Evolutionary conservation across 2,329 filamentous ascomycete genomes (phyloP), one percentile per base, ranked within the genome.

Genomic region (Venturia carpophila): DNA sequence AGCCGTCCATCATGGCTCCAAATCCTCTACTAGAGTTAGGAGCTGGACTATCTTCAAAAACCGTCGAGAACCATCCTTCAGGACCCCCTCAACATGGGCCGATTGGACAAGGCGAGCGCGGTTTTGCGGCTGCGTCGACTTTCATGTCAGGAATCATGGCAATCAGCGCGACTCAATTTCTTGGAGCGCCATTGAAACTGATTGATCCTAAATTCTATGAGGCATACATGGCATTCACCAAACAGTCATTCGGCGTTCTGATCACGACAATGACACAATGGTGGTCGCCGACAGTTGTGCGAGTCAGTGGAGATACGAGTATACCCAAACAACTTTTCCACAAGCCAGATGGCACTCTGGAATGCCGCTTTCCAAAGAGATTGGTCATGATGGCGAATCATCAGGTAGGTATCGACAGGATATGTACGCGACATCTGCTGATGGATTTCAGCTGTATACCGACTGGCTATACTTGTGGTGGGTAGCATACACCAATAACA

Each of bases 381-480:
- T 79, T 95, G 72, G 83, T 96, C 34, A 79, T 96, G 77, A 90
- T 95, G 74, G 91, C 91, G 34, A 96, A 96, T 73, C 91, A 96
- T 73, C 90, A 92, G 70, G 69, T 71, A 15, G 15, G 21, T 45
- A 21, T 13, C n/a, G 6, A 17, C 11, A 24, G 3, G 15, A 4
- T 21, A 17, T 27, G 24, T 0, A 19, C 15, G 21, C 37, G 21
- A 17, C 37, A 17, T 62, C 49, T 43, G 37, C 66, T 68, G 17
- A 69, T 49, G 7, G 10, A 7, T 34, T 37, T n/a, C 65, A 78
- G 83, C 87, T 95, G 63, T 95, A 96, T 73, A 93, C 91, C 10
- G 91, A 96, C 76, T 96, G 91, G 91, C 77, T 95, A 10, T 96
- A 96, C 73, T 83, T 96, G 9, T 96, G 91, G 91, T 96, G 91